Conservation (phyloP, 129 eudicot species). For the Sambucus nigra region DNA sequence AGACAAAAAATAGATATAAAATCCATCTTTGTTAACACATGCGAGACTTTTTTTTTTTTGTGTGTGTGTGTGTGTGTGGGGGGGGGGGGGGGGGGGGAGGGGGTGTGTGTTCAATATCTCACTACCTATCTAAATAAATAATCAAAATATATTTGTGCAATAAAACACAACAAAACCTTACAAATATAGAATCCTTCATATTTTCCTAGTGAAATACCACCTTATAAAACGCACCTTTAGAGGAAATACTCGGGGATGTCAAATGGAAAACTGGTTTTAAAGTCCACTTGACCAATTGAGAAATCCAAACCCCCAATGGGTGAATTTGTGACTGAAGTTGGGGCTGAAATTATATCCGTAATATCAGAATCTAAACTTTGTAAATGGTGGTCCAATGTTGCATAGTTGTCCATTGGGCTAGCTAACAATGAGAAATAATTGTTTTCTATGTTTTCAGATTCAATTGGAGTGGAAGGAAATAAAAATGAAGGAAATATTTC, state of each 20-base stretch:
- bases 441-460: conserved; percentile 9
- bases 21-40: no score
- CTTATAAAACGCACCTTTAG: no score
- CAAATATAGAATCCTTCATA: no score
- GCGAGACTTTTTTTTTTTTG: not conserved
- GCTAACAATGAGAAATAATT: conserved; percentile 7
- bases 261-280: conserved; percentile 11
- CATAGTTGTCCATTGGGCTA: not conserved
- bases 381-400: not conserved
- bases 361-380: conserved; percentile 10
- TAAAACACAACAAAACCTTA: no score
- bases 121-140: no score
- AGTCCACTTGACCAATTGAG: conserved; percentile 13
- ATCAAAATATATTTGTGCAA: no score
- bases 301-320: conserved; percentile 16
- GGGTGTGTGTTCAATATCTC: no score
- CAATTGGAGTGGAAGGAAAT: conserved; percentile 16
- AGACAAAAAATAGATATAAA: no score
- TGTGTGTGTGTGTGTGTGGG: no score
- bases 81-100: no score
- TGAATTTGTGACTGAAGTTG: conserved; percentile 14
- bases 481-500: conserved; percentile 16
- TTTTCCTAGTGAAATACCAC: no score
- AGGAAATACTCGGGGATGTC: conserved; percentile 8
- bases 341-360: conserved; percentile 15